Evolutionary conservation across 331 rosid species (phyloP), one percentile per base, ranked within the genome.

Genomic region (Telfairia occidentalis): DNA sequence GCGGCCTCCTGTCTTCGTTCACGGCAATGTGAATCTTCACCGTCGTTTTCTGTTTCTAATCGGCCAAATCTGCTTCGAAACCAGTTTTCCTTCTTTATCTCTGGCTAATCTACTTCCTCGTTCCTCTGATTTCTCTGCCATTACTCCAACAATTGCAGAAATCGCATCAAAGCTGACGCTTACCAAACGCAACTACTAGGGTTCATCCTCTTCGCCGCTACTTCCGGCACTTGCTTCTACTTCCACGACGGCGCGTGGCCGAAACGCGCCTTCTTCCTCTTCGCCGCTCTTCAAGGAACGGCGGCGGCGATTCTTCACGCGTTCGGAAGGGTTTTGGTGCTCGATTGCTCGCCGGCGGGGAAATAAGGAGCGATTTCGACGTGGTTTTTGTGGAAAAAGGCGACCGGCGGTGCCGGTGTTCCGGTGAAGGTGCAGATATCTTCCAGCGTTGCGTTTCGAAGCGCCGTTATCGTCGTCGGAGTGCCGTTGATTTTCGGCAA

Each of bases 151-250:
- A 87, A 2, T 6, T 93, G 45, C 86, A 89, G 64, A 80, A 80
- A 75, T 23, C 26, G 83, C 11, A 50, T 89, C n/a, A 85, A 77
- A 78, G 76, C 81, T 9, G 82, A 85, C 64, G 86, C 95, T 0
- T 87, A 82, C 30, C 89, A 87, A 65, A 87, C 91, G 97, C 97
- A 89, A 21, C 66, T 89, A 1, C 83, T 93, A 7, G 98, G 97
- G 11, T 89, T 91, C 79, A 21, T 88, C 2, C 28, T 93, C 2
- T 85, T 90, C 0, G 81, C 87, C 1, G 7, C 81, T 7, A 78
- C 91, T 0, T 81, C 95, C 0, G 96, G 89, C 0, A 55, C 78
- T 1, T 97, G 96, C 12, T 91, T 89, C 85, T 86, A 81, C 35
- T 89, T 67, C 42, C 78, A 74, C 1, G 35, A n/a, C 24, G 54